These are phyloP conservation scores for Colletotrichum sp. DNA, from an alignment of 2,329 filamentous ascomycete species.

Conservation along the genomic window DNA sequence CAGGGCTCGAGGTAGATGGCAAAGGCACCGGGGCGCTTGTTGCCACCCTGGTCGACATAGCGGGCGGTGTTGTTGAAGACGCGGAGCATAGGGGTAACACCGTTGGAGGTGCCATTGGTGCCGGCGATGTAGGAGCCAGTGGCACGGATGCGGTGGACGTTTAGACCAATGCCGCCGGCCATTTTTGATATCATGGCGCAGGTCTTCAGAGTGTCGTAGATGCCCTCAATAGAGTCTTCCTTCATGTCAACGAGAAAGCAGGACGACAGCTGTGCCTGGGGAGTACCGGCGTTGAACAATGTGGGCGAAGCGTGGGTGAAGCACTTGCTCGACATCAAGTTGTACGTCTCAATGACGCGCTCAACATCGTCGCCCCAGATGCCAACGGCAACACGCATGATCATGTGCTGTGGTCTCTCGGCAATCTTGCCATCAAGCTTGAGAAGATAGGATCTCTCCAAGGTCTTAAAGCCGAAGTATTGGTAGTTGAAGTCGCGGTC, in stretches of 20 bases:
- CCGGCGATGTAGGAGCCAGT: slow-evolving; percentile 98
- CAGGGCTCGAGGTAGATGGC: slow-evolving; percentile 99
- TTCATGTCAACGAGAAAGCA: slow-evolving; percentile 99
- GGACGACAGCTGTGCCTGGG: slow-evolving; percentile 91
- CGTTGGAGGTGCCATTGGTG: slow-evolving; percentile 98
- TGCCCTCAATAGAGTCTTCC: slow-evolving; percentile 98
- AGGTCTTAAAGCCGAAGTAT: slow-evolving; percentile 99
- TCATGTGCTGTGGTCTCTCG: slow-evolving; percentile 98
- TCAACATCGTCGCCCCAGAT: slow-evolving; percentile 97
- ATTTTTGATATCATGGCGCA: slow-evolving; percentile 99
- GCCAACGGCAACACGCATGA: slow-evolving; percentile 98
- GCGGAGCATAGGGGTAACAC: slow-evolving; percentile 95
- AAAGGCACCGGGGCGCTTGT: slow-evolving; percentile 98
- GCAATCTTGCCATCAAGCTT: slow-evolving; percentile 96
- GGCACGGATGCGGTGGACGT: slow-evolving; percentile 94
- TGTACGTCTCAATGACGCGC: slow-evolving; percentile 95
- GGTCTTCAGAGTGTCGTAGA: slow-evolving; percentile 98
- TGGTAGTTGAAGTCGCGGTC: slow-evolving; percentile 99
- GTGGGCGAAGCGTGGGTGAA: slow-evolving; percentile 99
- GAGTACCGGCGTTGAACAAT: slow-evolving; percentile 96
- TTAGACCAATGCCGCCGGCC: slow-evolving; percentile 95
- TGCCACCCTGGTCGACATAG: slow-evolving; percentile 98
- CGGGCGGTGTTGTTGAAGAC: slow-evolving; percentile 99
- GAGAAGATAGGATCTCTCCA: slow-evolving; percentile 96
- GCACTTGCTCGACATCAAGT: slow-evolving; percentile 98